Evolutionary conservation across 1,284 basidiomycete genomes (phyloP).

Genomic region (Puccinia triticina): DNA sequence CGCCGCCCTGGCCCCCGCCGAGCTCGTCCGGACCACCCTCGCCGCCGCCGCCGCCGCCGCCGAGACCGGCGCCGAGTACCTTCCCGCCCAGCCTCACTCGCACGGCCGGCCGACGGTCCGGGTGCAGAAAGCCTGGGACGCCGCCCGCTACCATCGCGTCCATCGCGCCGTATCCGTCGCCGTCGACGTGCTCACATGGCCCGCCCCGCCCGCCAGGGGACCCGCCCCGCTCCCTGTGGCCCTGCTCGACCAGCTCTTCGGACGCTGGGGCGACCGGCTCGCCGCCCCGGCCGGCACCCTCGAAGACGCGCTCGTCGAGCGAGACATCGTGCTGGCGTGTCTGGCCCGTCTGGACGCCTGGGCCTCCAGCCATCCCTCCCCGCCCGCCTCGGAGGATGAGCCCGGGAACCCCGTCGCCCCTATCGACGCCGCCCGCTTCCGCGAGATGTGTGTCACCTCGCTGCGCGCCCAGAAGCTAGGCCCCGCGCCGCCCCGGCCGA

Average conservation of each 20-base stretch:
- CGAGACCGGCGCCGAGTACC: not conserved
- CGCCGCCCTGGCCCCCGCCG: not conserved
- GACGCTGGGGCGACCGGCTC: slow-evolving; percentile 30
- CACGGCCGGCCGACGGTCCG: not conserved
- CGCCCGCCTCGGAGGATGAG: too few species aligned
- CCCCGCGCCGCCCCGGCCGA: too few species aligned
- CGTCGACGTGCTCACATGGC: slow-evolving; percentile 38
- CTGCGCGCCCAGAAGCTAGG: not conserved
- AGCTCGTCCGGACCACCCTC: slow-evolving; percentile 34
- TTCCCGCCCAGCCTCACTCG: not conserved
- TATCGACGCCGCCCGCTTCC: not conserved
- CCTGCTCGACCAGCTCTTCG: slow-evolving; percentile 29
- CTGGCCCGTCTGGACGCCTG: not conserved
- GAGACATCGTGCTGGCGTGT: slow-evolving; percentile 33
- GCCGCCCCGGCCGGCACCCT: not conserved
- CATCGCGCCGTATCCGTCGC: slow-evolving; percentile 21
- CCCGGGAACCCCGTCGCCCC: too few species aligned
- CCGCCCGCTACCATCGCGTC: slow-evolving; percentile 15
- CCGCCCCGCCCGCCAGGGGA: too few species aligned
- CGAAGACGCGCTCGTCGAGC: slow-evolving; percentile 40
- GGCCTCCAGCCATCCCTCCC: not conserved
- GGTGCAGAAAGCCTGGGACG: slow-evolving; percentile 26
- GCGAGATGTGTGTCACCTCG: not conserved
- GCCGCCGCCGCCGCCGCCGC: not conserved
- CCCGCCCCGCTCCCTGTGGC: too few species aligned